Base-by-base conservation (phyloP, 352 stramenopile genomes). In the Sclerospora graminicola region DNA sequence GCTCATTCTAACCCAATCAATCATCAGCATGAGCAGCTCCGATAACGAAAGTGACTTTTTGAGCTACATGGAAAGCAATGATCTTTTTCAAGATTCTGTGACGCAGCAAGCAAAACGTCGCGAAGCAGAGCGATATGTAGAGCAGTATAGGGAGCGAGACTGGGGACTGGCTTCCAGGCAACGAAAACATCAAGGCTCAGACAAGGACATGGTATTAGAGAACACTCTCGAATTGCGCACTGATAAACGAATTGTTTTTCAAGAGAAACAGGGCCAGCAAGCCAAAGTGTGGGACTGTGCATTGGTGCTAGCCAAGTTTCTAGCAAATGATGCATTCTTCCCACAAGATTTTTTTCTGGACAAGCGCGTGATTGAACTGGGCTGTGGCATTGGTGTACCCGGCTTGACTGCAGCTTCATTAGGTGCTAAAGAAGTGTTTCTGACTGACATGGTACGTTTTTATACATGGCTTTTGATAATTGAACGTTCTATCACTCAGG, bases 241-340 rank as follows among this genome's bases (percentile, higher is more conserved):
- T 8, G 46, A 45, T 28, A 51, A 42, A 16, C 23, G 45, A 7
- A 44, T 81, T 11, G 37, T 51, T 5, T 81, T 78, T 41, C 45
- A 60, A 21, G 68, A 81, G 54, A 66, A 73, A 35, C 60, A 78
- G 39, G 68, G 68, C 6, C 68, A 81, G 35, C 68, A 81, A 36
- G 65, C 65, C 38, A 73, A 76, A 28, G 68, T 81, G 2, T 81
- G 68, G 68, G 68, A 81, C 33, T 81, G 68, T 21, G 68, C 68
- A 18, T 44, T 81, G 18, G 63, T 81, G 38, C 39, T 81, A 29
- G 60, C 68, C 43, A 73, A 71, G 49, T 75, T 81, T 26, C 48
- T 81, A 15, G 46, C 53, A 4, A 57, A 67, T 15, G 30, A 59
- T 6, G 26, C 14, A 11, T 69, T 54, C 29, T 81, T 78, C 32